Evolutionary conservation across 352 stramenopile genomes (phyloP).

Genomic region (Phytophthora macrochlamydospora): DNA sequence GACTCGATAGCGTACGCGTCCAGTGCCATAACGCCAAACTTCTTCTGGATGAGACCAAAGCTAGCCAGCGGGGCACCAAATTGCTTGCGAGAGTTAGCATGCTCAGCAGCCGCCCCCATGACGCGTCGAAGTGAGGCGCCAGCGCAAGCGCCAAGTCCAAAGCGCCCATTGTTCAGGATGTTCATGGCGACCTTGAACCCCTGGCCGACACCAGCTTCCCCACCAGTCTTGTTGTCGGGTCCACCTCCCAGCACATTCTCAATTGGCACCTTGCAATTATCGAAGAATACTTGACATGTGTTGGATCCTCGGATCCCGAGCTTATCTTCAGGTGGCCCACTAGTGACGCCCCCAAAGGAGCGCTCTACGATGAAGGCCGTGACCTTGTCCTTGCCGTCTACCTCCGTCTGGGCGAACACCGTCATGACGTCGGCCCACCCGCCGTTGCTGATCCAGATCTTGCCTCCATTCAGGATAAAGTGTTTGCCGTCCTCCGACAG

Average conservation of each 20-base stretch:
- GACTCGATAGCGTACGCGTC: constrained; percentile 88
- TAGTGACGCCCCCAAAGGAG: constrained; percentile 90
- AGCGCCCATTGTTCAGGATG: constrained; percentile 94
- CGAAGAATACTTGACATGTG: constrained; percentile 96
- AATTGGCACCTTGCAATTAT: constrained; percentile 94
- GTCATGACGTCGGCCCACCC: constrained; percentile 96
- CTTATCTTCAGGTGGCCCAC: constrained; percentile 96
- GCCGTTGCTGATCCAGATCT: constrained; percentile 98
- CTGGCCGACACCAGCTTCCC: constrained; percentile 77
- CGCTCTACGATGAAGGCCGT: constrained; percentile 98
- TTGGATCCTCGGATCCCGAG: constrained; percentile 97
- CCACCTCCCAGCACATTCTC: constrained; percentile 90
- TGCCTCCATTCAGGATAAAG: constrained; percentile 93
- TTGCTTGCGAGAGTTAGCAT: constrained; percentile 83
- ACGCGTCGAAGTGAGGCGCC: constrained; percentile 75
- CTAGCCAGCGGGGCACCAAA: constrained; percentile 74
- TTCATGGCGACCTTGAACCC: constrained; percentile 95
- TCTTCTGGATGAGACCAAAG: constrained; percentile 90
- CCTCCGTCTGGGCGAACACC: constrained; percentile 96
- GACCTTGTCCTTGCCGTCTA: constrained; percentile 97
- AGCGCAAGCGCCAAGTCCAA: constrained; percentile 79
- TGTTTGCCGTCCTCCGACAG: constrained; percentile 91
- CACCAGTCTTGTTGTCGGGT: constrained; percentile 71
- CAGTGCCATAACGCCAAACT: constrained; percentile 83
- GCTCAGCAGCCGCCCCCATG: constrained; percentile 65